Base-by-base conservation (phyloP, 805 yeast genomes). In the Saccharomyces eubayanus region DNA sequence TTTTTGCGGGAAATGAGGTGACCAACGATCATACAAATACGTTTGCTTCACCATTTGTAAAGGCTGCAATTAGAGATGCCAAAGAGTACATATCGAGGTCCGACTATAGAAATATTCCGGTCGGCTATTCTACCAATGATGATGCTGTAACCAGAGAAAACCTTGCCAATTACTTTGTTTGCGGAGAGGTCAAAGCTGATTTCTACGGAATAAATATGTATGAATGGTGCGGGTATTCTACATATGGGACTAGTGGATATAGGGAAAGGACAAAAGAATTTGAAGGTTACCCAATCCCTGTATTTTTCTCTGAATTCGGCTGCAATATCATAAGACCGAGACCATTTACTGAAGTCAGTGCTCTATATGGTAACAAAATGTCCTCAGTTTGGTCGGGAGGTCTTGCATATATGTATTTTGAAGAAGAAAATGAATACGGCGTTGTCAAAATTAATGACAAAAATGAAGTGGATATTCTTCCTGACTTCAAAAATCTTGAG, bases 1-100 rank as follows among this genome's bases (percentile, higher is more conserved):
- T 89, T 79, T 91, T 92, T 72, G 98, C 98, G 29, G 99, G 98
- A 57, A 94, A 94, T 72, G 99, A 92, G 78, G 98, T 94, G 52
- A 82, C 92, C 56, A 92, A 91, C 72, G 89, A 88, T 66, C 73
- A 72, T 47, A 74, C 89, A 49, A 91, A 89, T 72, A 87, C 97
- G 12, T 85, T 83, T 61, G 88, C 97, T 31, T 90, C 97, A 29
- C 89, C 97, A 1, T 92, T 84, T 71, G 96, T 94, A 54, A 94
- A 92, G 77, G 97, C 98, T 30, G 96, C 98, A 16, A 79, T 94
- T 57, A 85, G 99, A 72, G 99, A 92, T 69, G 79, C 80, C 66
- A 91, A 88, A 73, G 65, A 77, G 16, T 90, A 94, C 73, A 87
- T 94, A 62, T 71, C 74, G 52, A 77, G 74, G 53, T 74, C 77